phyloP scores from a whole-genome alignment of 352 stramenopile species.

The Pythium phragmiticola region DNA sequence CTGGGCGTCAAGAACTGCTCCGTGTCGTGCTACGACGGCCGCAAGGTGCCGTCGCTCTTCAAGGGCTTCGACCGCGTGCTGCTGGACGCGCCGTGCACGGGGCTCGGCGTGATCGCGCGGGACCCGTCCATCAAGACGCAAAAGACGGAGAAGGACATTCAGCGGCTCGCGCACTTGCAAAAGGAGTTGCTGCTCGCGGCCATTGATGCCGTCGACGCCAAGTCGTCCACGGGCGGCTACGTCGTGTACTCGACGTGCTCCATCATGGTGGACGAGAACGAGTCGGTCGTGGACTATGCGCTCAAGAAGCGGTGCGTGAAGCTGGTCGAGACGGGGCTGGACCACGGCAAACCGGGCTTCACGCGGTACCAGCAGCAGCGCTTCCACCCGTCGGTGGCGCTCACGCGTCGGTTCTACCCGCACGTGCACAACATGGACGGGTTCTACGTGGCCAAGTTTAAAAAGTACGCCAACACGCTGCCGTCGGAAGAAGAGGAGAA shows the following conservation, averaged over 20 bases:
- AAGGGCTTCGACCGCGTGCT: constrained; percentile 98
- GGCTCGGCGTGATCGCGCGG: constrained; percentile 97
- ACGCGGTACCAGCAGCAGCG: constrained; percentile 95
- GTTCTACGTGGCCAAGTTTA: constrained; percentile 99
- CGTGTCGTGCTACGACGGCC: constrained; percentile 96
- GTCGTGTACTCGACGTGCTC: constrained; percentile 99
- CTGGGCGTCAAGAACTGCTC: constrained; percentile 98
- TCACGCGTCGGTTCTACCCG: constrained; percentile 98
- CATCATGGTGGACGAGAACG: constrained; percentile 92
- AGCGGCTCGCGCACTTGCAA: constrained; percentile 94
- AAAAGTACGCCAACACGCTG: constrained; percentile 96
- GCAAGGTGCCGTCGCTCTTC: constrained; percentile 93
- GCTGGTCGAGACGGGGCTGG: constrained; percentile 96
- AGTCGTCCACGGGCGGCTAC: constrained; percentile 95
- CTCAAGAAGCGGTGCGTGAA: constrained; percentile 98
- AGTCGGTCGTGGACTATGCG: constrained; percentile 99
- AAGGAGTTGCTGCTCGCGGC: constrained; percentile 99
- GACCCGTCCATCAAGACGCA: constrained; percentile 99
- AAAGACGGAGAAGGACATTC: constrained; percentile 92
- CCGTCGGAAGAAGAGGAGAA: constrained; percentile 72
- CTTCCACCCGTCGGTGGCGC: constrained; percentile 96
- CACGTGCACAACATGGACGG: constrained; percentile 99
- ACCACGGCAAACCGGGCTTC: constrained; percentile 94
- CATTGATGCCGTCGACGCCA: constrained; percentile 97
- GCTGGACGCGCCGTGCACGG: constrained; percentile 98